These are phyloP conservation scores for Clavariopsis aquatica DNA, from an alignment of 495 filamentous ascomycete genomes.

Conservation along the genomic window DNA sequence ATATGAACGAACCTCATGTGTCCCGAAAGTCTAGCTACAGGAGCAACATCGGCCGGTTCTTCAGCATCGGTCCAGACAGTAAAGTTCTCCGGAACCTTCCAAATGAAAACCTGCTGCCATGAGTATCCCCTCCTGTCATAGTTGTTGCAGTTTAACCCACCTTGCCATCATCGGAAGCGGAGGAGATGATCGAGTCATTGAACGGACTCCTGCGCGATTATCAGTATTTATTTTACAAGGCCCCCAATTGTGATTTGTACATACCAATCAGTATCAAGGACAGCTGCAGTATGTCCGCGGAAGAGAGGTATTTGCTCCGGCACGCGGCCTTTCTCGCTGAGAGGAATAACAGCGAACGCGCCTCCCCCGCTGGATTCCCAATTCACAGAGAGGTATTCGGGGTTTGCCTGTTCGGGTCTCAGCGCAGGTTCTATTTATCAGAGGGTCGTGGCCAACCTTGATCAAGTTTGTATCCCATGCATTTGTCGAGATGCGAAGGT, in stretches of 20 bases:
- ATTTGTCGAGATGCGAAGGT: conserved; percentile 90
- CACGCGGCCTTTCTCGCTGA: conserved; percentile 81
- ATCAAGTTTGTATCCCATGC: conserved; percentile 98
- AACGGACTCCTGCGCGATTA: conserved; percentile 76
- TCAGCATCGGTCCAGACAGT: conserved; percentile 79
- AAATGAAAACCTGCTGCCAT: conserved; percentile 72
- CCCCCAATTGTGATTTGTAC: conserved; percentile 25
- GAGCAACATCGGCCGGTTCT: conserved; percentile 76
- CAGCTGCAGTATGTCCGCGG: conserved; percentile 90
- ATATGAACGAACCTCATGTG: conserved; percentile 58
- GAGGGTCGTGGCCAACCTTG: conserved; percentile 62
- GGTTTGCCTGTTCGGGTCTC: conserved; percentile 68
- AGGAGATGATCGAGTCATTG: conserved; percentile 88
- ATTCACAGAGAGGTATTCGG: conserved; percentile 94
- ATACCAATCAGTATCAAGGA: conserved; percentile 97
- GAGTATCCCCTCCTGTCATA: background rate
- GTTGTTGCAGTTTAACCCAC: conserved; percentile 43
- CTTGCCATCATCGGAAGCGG: conserved; percentile 95
- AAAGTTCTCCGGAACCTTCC: conserved; percentile 90
- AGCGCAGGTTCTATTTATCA: conserved; percentile 7
- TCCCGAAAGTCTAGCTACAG: conserved; percentile 75
- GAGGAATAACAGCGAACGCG: conserved; percentile 93
- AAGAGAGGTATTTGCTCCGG: conserved; percentile 94
- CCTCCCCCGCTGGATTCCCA: conserved; percentile 97
- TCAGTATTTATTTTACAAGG: conserved; percentile 22